Conservation (phyloP, 208 protist genomes). For the Borovskyia barvae region DNA sequence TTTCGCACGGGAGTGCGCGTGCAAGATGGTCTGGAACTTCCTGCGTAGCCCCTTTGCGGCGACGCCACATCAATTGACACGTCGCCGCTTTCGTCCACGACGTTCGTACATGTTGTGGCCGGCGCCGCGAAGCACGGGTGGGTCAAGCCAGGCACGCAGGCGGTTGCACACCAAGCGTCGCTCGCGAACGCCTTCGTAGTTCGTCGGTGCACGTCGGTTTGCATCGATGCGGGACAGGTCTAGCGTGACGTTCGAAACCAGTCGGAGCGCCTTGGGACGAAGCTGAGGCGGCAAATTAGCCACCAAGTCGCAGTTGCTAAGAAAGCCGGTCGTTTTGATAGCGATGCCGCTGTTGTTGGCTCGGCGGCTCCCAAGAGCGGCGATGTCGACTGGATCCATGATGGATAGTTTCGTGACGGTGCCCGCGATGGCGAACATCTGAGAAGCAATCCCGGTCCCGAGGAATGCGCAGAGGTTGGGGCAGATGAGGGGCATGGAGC, state of each 20-base stretch:
- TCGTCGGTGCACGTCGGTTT: slow-evolving; percentile 63
- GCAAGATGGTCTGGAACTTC: no score
- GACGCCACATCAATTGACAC: slow-evolving; percentile 11
- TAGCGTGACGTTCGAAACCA: slow-evolving; percentile 54
- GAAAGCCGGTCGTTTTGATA: slow-evolving; percentile 82
- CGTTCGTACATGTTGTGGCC: slow-evolving; percentile 88
- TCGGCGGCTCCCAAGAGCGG: slow-evolving; percentile 68
- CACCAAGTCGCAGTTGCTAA: slow-evolving; percentile 85
- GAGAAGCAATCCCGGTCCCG: slow-evolving; percentile 88
- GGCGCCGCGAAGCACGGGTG: slow-evolving; percentile 74
- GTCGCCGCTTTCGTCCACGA: slow-evolving; percentile 61
- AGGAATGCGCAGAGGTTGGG: slow-evolving; percentile 92
- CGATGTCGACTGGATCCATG: slow-evolving; percentile 71
- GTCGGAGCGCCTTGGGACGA: slow-evolving; percentile 80
- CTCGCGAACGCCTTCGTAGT: slow-evolving; percentile 69
- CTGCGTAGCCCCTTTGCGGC: background rate
- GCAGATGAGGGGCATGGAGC: slow-evolving; percentile 89
- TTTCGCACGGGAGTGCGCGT: no score
- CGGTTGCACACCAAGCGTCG: slow-evolving; percentile 51
- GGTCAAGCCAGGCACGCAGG: slow-evolving; percentile 83
- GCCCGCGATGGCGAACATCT: slow-evolving; percentile 88
- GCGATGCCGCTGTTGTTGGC: slow-evolving; percentile 58
- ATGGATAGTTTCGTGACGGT: slow-evolving; percentile 67
- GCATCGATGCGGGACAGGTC: slow-evolving; percentile 84
- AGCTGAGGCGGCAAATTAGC: slow-evolving; percentile 78